Base-by-base conservation (phyloP, 169 alveolate species). In the Cryptosporidium viatorum region DNA sequence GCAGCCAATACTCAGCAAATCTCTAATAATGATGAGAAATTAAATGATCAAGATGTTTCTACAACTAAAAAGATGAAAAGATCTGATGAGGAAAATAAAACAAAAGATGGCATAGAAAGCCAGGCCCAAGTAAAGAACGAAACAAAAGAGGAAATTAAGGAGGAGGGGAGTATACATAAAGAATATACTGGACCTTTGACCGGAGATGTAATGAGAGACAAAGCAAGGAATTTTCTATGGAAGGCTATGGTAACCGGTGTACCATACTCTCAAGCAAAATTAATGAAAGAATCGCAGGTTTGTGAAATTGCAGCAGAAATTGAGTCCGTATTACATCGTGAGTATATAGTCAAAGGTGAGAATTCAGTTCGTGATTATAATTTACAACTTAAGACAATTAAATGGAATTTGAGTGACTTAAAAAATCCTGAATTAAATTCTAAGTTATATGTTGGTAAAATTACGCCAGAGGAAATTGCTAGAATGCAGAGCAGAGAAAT, bases 401-500 rank as follows among this genome's bases (percentile, higher is more conserved):
- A 94, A 84, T 96, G 95, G 94, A 97, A 96, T 91, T 93, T 97
- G 69, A 93, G 95, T 70, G 98, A 97, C 84, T 91, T 91, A 51
- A 96, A 97, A 70, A 97, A 97, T 84, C 96, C 97, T 12, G 95
- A 93, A 21, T 94, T 97, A 91, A 97, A 95, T 62, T 92, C 92
- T 55, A 93, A 93, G 84, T 80, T 97, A 62, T 91, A 95, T 91
- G 91, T 85, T n/a, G 98, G 98, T 26, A 91, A 87, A 58, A 93
- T 96, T 14, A 68, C 96, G 0, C 94, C 97, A 10, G 93, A 85
- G 48, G 92, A 84, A 35, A 92, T 97, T 84, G 97, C 97, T 37
- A 84, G 86, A n/a, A 97, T 97, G 99, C 94, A 93, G 65, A 94
- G 96, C 23, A 93, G 89, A 39, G 99, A 97, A 35, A 97, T 97